Conservation (phyloP, 805 yeast species). For the Metschnikowia borealis region DNA sequence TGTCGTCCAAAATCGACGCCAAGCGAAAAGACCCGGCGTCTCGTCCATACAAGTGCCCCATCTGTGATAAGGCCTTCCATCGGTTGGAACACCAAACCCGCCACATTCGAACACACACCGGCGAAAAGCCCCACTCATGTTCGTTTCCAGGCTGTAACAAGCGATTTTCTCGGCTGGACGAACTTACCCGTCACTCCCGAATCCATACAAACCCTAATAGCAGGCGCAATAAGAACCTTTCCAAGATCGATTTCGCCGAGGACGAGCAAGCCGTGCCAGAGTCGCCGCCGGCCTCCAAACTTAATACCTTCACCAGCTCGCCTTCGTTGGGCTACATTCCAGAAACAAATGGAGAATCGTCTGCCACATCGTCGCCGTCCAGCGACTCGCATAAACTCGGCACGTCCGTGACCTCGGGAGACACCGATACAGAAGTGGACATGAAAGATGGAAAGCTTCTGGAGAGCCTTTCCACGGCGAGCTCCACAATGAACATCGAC, state of each 20-base stretch:
- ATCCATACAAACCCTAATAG: constrained; percentile 72
- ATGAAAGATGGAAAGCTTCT: constrained; percentile 6
- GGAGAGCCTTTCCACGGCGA: constrained; percentile 2
- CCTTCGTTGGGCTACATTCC: constrained; percentile 4
- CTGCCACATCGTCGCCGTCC: constrained; percentile 5
- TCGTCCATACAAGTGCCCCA: constrained; percentile 68
- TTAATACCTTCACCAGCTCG: neutral
- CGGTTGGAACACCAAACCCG: constrained; percentile 75
- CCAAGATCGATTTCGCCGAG: constrained; percentile 7
- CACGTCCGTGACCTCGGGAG: constrained; percentile 1
- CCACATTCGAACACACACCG: constrained; percentile 77
- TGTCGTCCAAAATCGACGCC: constrained; percentile 16
- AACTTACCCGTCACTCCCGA: constrained; percentile 66
- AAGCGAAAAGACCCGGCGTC: constrained; percentile 18
- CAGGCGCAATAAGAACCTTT: constrained; percentile 49
- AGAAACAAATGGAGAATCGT: constrained; percentile 1
- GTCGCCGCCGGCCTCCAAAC: neutral
- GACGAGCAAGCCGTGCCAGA: neutral
- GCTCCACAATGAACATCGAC: constrained; percentile 41
- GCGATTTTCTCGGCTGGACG: constrained; percentile 67
- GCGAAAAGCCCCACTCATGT: constrained; percentile 79
- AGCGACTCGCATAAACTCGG: constrained; percentile 1
- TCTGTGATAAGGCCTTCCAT: constrained; percentile 72
- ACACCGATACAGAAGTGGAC: constrained; percentile 3
- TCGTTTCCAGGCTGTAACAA: constrained; percentile 67